phyloP scores from a whole-genome alignment of 352 stramenopile species.

The Elongisporangium anandrum region DNA sequence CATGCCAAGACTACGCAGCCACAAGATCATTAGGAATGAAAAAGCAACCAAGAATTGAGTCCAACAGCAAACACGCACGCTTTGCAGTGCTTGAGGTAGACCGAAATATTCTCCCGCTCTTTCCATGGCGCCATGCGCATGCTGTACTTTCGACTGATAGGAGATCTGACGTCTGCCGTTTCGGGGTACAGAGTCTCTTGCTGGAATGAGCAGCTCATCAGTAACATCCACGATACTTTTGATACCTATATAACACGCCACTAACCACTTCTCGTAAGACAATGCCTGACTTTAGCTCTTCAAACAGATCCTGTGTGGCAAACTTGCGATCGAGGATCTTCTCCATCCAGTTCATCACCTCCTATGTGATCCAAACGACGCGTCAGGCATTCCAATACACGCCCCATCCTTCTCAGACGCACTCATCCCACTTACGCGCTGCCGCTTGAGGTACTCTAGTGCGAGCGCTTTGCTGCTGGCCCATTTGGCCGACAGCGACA shows the following conservation, averaged over 20 bases:
- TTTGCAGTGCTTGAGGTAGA: slow-evolving; percentile 82
- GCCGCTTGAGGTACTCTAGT: slow-evolving; percentile 67
- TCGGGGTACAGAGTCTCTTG: slow-evolving; percentile 59
- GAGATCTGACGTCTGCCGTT: slow-evolving; percentile 41
- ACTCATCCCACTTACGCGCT: slow-evolving; percentile 32
- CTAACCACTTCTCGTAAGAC: slow-evolving; percentile 68
- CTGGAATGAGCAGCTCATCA: slow-evolving; percentile 10
- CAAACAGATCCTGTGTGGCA: slow-evolving; percentile 46
- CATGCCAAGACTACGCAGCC: slow-evolving; percentile 60
- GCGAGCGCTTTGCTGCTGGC: slow-evolving; percentile 66
- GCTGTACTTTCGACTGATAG: slow-evolving; percentile 72
- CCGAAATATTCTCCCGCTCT: slow-evolving; percentile 78
- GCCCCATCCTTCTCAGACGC: not conserved
- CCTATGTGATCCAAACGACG: slow-evolving; percentile 16
- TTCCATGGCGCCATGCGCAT: slow-evolving; percentile 77
- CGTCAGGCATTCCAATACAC: slow-evolving; percentile 1
- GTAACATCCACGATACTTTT: not conserved
- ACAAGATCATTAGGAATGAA: not conserved
- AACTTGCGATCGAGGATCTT: slow-evolving; percentile 56
- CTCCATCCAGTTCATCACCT: slow-evolving; percentile 72
- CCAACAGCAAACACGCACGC: slow-evolving; percentile 29
- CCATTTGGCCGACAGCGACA: slow-evolving; percentile 77
- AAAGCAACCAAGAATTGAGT: not conserved
- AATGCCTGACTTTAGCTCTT: slow-evolving; percentile 68
- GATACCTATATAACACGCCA: not conserved